Evolutionary conservation across 2,329 filamentous ascomycete genomes (phyloP), one percentile per base, ranked within the genome.

Genomic region (Xylaria sp.): DNA sequence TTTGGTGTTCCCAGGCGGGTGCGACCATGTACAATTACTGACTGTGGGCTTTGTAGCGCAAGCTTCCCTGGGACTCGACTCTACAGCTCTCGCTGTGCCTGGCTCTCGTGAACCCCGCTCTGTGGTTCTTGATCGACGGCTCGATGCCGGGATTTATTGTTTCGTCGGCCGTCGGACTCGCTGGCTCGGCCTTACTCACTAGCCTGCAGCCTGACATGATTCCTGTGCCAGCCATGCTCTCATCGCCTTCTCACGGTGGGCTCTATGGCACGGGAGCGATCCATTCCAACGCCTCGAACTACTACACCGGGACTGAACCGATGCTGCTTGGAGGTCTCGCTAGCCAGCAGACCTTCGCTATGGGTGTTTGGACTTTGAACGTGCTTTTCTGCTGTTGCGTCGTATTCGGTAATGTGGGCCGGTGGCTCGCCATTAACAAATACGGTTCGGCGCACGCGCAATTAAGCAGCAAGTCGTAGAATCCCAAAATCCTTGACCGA

Each of bases 81-180:
- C 88, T 97, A n/a, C 96, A 99, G 81, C 90, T 97, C 23, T 97
- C 94, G 0, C 81, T 97, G 29, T 96, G 94, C 0, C 89, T 99
- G 58, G 93, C 94, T 25, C 88, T 98, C 68, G 93, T 92, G 23
- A 98, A 98, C 78, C 95, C 96, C 1, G 92, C 96, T 10, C 84
- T 99, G 21, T 99, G 96, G 96, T 99, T 97, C 81, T 85, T 98
- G 27, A 92, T 99, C 77, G 96, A 99, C 81, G 92, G 95, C 60
- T 96, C 93, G 55, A 90, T 90, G 73, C 88, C 94, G 0, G 96
- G 96, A 4, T 92, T 98, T 73, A 82, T 96, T 40, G 87, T 98
- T 64, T 94, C 93, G 0, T 85, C 90, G 16, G 82, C 88, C 1
- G 90, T 97, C 12, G 92, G 93, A 1, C 78, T 95, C 29, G 82